phyloP scores from a whole-genome alignment of 305 asterid species.

The Vinca major region DNA sequence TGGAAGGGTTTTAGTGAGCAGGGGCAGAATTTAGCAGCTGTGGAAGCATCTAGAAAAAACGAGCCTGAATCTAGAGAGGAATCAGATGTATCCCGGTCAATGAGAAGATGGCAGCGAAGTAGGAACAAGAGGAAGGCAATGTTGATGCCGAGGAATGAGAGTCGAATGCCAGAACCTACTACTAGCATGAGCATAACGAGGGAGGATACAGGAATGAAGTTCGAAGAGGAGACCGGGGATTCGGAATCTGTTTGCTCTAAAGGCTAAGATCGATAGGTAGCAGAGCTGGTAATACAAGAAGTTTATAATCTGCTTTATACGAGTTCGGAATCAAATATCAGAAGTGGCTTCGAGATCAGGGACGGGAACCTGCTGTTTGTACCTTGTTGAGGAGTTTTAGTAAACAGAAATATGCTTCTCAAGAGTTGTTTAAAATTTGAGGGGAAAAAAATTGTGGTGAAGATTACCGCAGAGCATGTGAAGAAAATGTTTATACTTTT shows the following conservation, averaged over 20 bases:
- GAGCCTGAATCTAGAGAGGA: constrained; percentile 15
- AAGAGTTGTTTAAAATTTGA: no score
- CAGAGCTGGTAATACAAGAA: not conserved
- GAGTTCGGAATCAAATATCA: no score
- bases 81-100: constrained; percentile 23
- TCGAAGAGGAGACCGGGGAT: constrained; percentile 39
- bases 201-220: constrained; percentile 21
- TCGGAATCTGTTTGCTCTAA: constrained; percentile 40
- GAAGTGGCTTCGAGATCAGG: no score
- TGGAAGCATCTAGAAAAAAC: constrained; percentile 13
- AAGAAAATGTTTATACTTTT: not conserved
- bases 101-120: constrained; percentile 40
- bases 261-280: constrained; percentile 2
- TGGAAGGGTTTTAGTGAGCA: not conserved
- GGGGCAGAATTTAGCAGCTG: constrained; percentile 3
- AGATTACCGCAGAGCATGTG: not conserved
- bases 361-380: no score
- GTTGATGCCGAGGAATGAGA: constrained; percentile 13
- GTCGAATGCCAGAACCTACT: constrained; percentile 16
- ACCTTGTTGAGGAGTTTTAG: no score
- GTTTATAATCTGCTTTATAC: not conserved
- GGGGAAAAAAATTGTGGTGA: no score
- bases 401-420: no score
- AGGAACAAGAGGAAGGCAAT: constrained; percentile 49
- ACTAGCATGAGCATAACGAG: constrained; percentile 33